Evolutionary conservation across 2,329 filamentous ascomycete species (phyloP).

Genomic region (Alternaria sp.): DNA sequence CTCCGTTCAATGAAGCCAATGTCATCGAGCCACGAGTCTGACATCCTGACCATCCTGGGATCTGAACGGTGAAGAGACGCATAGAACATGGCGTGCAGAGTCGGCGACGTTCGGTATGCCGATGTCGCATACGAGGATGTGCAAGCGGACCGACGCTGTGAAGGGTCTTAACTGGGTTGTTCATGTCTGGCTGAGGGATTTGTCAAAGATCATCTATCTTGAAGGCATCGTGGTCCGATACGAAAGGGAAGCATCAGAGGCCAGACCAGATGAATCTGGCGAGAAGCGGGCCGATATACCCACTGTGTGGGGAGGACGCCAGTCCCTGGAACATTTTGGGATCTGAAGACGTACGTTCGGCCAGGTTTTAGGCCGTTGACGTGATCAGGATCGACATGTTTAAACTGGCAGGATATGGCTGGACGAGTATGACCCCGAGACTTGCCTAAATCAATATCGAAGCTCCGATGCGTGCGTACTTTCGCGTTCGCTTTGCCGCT

Average conservation of each 20-base stretch:
- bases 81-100: neutral
- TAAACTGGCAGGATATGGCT: neutral
- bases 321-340: neutral
- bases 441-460: neutral
- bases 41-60: neutral
- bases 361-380: neutral
- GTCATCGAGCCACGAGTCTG: neutral
- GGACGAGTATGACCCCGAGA: neutral
- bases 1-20: neutral
- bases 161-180: neutral
- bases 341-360: neutral
- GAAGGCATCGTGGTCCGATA: neutral
- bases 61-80: neutral
- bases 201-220: neutral
- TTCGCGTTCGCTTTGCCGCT: neutral
- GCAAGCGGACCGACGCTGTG: conserved; percentile 15
- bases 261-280: neutral
- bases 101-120: conserved; percentile 24
- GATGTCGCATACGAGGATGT: conserved; percentile 12
- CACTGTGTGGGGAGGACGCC: neutral
- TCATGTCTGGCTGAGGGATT: neutral
- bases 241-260: neutral
- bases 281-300: neutral
- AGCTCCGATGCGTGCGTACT: neutral
- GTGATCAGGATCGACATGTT: neutral